These are phyloP conservation scores for Populus alba DNA, from an alignment of 345 rosid genomes.

Conservation along the genomic window DNA sequence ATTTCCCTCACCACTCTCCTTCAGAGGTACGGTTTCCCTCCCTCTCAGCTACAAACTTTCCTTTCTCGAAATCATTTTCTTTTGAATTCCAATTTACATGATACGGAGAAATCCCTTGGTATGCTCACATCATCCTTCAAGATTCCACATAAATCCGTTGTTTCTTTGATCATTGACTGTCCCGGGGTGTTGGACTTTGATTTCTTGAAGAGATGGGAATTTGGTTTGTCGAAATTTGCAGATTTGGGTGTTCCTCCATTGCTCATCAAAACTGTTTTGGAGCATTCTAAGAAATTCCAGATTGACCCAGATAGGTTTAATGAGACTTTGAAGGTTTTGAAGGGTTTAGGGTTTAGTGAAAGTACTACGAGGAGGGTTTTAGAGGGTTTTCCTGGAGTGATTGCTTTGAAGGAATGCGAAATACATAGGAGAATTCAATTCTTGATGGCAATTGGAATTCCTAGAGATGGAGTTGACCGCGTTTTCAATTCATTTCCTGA, in stretches of 20 bases:
- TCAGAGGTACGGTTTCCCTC: slow-evolving; percentile 64
- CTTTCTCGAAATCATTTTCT: slow-evolving; percentile 41
- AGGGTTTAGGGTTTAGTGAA: slow-evolving; percentile 58
- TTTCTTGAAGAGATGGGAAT: slow-evolving; percentile 62
- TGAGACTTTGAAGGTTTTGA: slow-evolving; percentile 36
- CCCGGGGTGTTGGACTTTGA: slow-evolving; percentile 60
- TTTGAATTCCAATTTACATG: slow-evolving; percentile 38
- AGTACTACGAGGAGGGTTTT: slow-evolving; percentile 45
- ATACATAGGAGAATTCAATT: slow-evolving; percentile 48
- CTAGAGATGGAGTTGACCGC: slow-evolving; percentile 38
- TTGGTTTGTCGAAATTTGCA: slow-evolving; percentile 22
- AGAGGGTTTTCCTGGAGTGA: slow-evolving; percentile 51
- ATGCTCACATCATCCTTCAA: slow-evolving; percentile 51
- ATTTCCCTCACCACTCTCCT: slow-evolving; percentile 58
- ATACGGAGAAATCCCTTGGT: slow-evolving; percentile 52
- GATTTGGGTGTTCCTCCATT: slow-evolving; percentile 32
- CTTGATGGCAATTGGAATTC: slow-evolving; percentile 43
- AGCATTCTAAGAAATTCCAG: slow-evolving; percentile 47
- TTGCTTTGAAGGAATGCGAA: slow-evolving; percentile 43
- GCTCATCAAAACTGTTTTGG: slow-evolving; percentile 45
- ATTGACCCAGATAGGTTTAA: slow-evolving; percentile 45
- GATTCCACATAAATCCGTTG: slow-evolving; percentile 48
- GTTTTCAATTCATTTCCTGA: slow-evolving; percentile 51
- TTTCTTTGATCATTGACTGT: slow-evolving; percentile 54
- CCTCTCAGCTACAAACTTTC: slow-evolving; percentile 47